Percentiles rank a stretch among this genome's conserved stretches.
phyloP scores from a whole-genome alignment of 2,329 filamentous ascomycete genomes.

The Stemphylium lycopersici region DNA sequence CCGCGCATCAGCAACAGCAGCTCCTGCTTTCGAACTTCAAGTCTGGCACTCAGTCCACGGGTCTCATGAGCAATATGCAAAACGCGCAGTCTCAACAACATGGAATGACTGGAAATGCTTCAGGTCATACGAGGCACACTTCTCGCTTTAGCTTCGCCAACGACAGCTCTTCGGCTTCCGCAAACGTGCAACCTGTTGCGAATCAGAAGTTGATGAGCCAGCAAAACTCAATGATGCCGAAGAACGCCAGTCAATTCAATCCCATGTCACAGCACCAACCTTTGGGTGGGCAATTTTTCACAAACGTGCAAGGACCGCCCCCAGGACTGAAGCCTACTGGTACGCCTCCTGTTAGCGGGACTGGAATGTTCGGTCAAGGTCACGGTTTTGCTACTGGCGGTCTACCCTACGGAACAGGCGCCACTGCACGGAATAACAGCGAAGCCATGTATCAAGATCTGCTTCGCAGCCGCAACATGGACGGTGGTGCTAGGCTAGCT shows the following conservation, averaged over 20 bases:
- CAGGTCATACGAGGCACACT: slow-evolving; percentile 78
- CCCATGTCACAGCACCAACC: slow-evolving; percentile 60
- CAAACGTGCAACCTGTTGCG: slow-evolving; percentile 75
- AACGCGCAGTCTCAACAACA: slow-evolving; percentile 57
- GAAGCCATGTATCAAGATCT: slow-evolving; percentile 80
- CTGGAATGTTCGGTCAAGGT: slow-evolving; percentile 86
- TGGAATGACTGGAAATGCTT: slow-evolving; percentile 62
- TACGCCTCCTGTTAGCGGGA: slow-evolving; percentile 81
- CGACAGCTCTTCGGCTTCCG: slow-evolving; percentile 66
- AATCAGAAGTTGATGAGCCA: slow-evolving; percentile 83
- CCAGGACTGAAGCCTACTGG: slow-evolving; percentile 94
- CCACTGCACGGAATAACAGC: slow-evolving; percentile 73
- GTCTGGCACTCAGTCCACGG: slow-evolving; percentile 59
- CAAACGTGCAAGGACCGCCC: slow-evolving; percentile 86
- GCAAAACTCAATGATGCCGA: slow-evolving; percentile 83
- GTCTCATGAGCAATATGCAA: slow-evolving; percentile 55
- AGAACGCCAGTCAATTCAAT: slow-evolving; percentile 55
- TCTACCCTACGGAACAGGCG: slow-evolving; percentile 65
- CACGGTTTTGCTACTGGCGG: slow-evolving; percentile 77
- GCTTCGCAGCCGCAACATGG: slow-evolving; percentile 68
- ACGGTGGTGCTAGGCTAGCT: slow-evolving; percentile 72
- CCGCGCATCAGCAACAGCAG: slow-evolving; percentile 75
- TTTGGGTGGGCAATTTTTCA: slow-evolving; percentile 74
- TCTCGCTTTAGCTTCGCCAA: slow-evolving; percentile 89
- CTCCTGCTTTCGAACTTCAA: slow-evolving; percentile 69